Conservation (phyloP, 2,329 filamentous ascomycete species). For the Colletotrichum sp. region DNA sequence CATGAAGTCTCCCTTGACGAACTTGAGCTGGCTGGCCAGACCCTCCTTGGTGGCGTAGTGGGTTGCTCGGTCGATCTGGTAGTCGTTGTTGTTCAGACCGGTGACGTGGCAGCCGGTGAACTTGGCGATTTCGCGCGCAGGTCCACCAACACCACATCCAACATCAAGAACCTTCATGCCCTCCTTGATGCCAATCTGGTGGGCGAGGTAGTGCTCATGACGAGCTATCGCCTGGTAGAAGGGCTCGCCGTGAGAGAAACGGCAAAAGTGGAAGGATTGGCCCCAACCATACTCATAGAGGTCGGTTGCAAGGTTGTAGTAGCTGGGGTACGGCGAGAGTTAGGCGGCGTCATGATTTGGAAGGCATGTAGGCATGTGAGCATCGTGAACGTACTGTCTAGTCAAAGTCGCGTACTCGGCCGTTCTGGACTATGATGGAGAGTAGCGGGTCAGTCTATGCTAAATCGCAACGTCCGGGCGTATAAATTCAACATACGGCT, state of each 20-base stretch:
- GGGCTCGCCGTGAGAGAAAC: constrained; percentile 81
- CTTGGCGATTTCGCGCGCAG: constrained; percentile 92
- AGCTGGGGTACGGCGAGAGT: constrained; percentile 51
- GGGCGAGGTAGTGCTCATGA: constrained; percentile 93
- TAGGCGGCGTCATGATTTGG: not conserved
- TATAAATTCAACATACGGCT: constrained; percentile 56
- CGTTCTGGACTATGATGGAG: constrained; percentile 62
- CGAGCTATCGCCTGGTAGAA: constrained; percentile 90
- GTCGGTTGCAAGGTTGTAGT: constrained; percentile 92
- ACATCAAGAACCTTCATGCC: constrained; percentile 91
- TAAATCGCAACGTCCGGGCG: not conserved
- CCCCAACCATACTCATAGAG: constrained; percentile 96
- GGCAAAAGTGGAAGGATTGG: constrained; percentile 93
- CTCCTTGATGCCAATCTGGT: constrained; percentile 79
- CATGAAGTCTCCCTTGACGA: constrained; percentile 96
- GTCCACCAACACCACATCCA: constrained; percentile 91
- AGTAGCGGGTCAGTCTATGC: not conserved
- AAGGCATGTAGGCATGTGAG: not conserved
- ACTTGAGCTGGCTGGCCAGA: constrained; percentile 75
- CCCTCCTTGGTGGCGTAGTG: constrained; percentile 80
- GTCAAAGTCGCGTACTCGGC: constrained; percentile 88
- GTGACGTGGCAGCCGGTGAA: constrained; percentile 86
- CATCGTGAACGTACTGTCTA: constrained; percentile 68
- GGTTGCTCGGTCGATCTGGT: constrained; percentile 89
- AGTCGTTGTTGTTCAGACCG: constrained; percentile 96